These are phyloP conservation scores for Anacardium occidentale DNA, from an alignment of 345 rosid species.

Conservation along the genomic window DNA sequence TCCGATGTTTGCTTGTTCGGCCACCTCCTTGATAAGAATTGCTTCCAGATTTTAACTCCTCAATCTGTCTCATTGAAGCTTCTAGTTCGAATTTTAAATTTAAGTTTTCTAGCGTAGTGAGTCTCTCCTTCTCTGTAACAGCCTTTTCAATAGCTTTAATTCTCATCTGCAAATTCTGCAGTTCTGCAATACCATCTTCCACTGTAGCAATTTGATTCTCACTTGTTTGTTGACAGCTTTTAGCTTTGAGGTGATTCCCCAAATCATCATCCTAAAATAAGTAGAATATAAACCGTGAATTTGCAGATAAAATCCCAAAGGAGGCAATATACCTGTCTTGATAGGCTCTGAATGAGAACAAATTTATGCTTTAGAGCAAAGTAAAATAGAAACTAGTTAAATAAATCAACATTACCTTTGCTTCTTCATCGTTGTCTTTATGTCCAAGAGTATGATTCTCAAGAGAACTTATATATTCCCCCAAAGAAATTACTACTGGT, in stretches of 20 bases:
- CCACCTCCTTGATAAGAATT: constrained; percentile 27
- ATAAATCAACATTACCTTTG: constrained; percentile 42
- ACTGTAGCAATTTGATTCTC: constrained; percentile 26
- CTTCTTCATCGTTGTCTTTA: constrained; percentile 33
- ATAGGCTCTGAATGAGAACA: constrained; percentile 14
- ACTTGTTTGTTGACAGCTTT: constrained; percentile 29
- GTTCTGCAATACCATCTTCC: constrained; percentile 35
- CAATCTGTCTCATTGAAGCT: constrained; percentile 48
- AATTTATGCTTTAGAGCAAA: constrained; percentile 1
- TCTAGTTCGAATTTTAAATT: constrained; percentile 56
- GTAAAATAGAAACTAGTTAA: not conserved
- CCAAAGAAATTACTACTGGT: constrained; percentile 56
- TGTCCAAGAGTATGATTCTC: constrained; percentile 47
- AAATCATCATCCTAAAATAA: constrained; percentile 44
- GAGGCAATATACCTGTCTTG: not conserved
- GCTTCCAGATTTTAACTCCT: constrained; percentile 43
- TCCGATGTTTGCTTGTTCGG: constrained; percentile 35
- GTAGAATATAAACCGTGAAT: constrained; percentile 7
- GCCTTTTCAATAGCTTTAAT: constrained; percentile 66
- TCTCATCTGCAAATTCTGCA: constrained; percentile 57
- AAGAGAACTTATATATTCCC: constrained; percentile 56
- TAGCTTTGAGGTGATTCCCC: constrained; percentile 26
- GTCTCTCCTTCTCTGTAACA: constrained; percentile 58
- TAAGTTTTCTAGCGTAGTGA: constrained; percentile 47
- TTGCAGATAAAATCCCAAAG: constrained; percentile 6